Evolutionary conservation across 2,329 filamentous ascomycete species (phyloP).

Genomic region (Delphinella strobiligena): DNA sequence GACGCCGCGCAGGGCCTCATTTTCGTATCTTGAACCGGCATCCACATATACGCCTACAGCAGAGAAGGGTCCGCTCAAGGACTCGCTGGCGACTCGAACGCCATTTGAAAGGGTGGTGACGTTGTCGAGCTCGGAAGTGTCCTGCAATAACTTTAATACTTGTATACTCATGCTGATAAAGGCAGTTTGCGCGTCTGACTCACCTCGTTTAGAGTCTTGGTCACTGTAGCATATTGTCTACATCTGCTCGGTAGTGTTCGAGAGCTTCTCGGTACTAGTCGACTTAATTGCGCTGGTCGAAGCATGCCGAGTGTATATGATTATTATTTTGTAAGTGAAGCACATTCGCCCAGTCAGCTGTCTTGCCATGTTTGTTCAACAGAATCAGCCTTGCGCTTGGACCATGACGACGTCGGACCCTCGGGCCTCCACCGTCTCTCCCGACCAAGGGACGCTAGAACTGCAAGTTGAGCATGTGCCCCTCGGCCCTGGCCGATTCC

Average conservation of each 20-base stretch:
- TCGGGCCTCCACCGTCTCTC: too few relatives aligned
- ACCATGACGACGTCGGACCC: too few relatives aligned
- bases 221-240: constrained; percentile 7
- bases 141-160: too few relatives aligned
- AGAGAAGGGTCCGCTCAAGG: constrained; percentile 85
- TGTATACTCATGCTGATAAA: neutral
- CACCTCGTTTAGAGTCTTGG: neutral
- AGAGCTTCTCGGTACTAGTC: neutral
- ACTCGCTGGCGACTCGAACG: constrained; percentile 86
- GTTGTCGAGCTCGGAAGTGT: constrained; percentile 75
- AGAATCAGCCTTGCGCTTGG: too few relatives aligned
- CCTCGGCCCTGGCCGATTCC: too few relatives aligned
- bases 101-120: constrained; percentile 88
- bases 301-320: neutral
- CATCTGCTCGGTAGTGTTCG: neutral
- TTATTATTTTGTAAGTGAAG: too few relatives aligned
- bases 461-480: too few relatives aligned
- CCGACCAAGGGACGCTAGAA: too few relatives aligned
- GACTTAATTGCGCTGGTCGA: neutral
- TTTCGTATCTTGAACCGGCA: constrained; percentile 89
- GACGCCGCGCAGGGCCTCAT: constrained; percentile 68
- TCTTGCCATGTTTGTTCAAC: too few relatives aligned
- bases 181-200: neutral
- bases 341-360: too few relatives aligned
- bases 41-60: constrained; percentile 94